Percentiles rank a stretch among this genome's conserved stretches.
phyloP scores from a whole-genome alignment of 2,329 filamentous ascomycete genomes.

The Emergomyces orientalis region DNA sequence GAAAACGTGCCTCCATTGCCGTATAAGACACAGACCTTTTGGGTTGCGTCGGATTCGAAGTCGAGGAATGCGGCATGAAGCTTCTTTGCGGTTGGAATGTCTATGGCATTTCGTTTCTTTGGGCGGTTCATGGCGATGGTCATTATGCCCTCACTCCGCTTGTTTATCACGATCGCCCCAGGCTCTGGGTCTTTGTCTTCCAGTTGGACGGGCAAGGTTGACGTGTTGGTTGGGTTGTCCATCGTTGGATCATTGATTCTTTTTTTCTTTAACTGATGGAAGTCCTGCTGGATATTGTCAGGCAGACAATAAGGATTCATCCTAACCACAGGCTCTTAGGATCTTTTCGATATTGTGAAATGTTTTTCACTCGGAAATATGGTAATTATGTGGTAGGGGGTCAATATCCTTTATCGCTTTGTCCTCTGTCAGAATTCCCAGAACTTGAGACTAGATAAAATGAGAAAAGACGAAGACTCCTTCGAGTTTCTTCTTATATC shows the following conservation, averaged over 20 bases:
- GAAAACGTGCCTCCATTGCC: slow-evolving; percentile 44
- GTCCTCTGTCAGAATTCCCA: not conserved
- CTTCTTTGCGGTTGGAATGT: slow-evolving; percentile 40
- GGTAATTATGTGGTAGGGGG: not conserved
- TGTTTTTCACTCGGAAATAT: not conserved
- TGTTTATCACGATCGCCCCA: slow-evolving; percentile 12
- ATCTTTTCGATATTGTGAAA: not conserved
- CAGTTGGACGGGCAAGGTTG: not conserved
- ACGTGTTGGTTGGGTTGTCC: not conserved
- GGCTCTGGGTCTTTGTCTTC: slow-evolving; percentile 5
- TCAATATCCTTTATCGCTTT: not conserved
- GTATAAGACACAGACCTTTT: slow-evolving; percentile 46
- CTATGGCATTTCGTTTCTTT: slow-evolving; percentile 44
- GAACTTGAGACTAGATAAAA: not conserved
- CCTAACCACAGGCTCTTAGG: not conserved
- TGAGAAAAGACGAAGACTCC: not conserved
- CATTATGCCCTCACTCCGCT: slow-evolving; percentile 38
- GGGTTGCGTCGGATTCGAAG: slow-evolving; percentile 43
- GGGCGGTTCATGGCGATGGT: slow-evolving; percentile 48
- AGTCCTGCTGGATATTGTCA: not conserved
- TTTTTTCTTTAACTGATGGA: not conserved
- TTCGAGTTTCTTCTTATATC: not conserved
- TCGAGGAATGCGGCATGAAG: slow-evolving; percentile 41
- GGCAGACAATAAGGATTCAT: not conserved
- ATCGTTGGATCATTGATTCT: not conserved